Evolutionary conservation across 306 rosid genomes (phyloP), one percentile per base, ranked within the genome.

Genomic region (Comarum palustre): DNA sequence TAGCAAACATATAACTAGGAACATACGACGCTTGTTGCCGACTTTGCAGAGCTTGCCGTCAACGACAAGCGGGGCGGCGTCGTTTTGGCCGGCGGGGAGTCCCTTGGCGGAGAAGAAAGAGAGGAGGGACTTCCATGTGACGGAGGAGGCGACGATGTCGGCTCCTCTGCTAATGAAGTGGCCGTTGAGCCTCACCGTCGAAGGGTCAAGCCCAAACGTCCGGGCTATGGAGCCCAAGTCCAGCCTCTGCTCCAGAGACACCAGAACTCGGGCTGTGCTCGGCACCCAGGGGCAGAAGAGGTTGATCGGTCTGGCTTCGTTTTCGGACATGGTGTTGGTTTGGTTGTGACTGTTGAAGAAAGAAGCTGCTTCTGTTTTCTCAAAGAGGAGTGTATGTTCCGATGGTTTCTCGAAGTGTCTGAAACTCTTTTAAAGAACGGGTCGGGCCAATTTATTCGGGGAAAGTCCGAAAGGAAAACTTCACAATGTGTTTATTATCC

Each of bases 81-180:
- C 31, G 54, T 80, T 48, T 69, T 60, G 52, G 1, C 96, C 93
- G 8, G 88, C 82, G 50, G 97, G 50, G 58, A 90, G 86, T 0
- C 94, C 79, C 76, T 81, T 90, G 39, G 81, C 46, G 22, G 92
- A 82, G 77, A 93, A 93, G 86, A 87, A 93, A 78, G 94, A 83
- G 17, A 90, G 86, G 9, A 90, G 86, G 17, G 92, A 81, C 0
- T 80, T 87, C 98, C 98, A 93, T 58, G 92, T 93, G 1, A 93
- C 82, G 16, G 90, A 89, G 41, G 87, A 82, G 12, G 98, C 73
- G 4, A 93, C 34, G 20, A 87, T 77, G 69, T 90, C 93, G 16
- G 57, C 1, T 4, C 93, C 98, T 81, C 91, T 84, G 77, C 93
- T 69, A 39, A 93, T 80, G 59, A 89, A 93, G 88, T 87, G 83